Base-by-base conservation (phyloP, 164 flowering plant species). In the Stephania yunnanensis region DNA sequence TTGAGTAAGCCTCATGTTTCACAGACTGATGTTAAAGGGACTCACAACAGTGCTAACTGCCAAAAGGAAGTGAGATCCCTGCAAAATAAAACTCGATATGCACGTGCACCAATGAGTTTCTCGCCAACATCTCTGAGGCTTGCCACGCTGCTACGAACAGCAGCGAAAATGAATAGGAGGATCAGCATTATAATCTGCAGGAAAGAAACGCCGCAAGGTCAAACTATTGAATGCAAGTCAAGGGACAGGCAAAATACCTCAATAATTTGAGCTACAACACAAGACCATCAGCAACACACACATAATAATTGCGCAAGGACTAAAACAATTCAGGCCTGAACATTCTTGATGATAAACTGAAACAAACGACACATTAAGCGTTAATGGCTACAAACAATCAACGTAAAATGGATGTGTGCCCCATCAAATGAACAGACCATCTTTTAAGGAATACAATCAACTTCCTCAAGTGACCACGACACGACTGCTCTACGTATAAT, bases 81-180 rank as follows among this genome's bases (percentile, higher is more conserved):
- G 99, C 97, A n/a, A 83, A 93, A 95, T 64, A 95, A 69, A 70
- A 95, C 99, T 66, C 98, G 92, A 77, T 73, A 93, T 44, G 97
- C 97, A 72, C 99, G 88, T 81, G 91, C 92, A 58, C 99, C 99
- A 30, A 95, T 89, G 50, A 95, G 83, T 78, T 91, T 86, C 85
- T 95, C 99, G 53, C 98, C 97, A 17, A 66, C 52, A 66, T 92
- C 92, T 78, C 99, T 80, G n/a, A 93, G 82, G 84, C 94, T 95
- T 74, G 99, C 98, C 84, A 95, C 80, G 73, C 99, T 98, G 85
- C 99, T 93, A 73, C 93, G 99, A 65, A 85, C 93, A 75, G 74
- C 67, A 72, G 97, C 99, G 86, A 95, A 95, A 45, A 92, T 89
- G 74, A 90, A 77, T 76, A 86, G 87, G 73, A 95, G 97, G 68